Evolutionary conservation across 345 rosid genomes (phyloP).

Genomic region (Reutealis trisperma): DNA sequence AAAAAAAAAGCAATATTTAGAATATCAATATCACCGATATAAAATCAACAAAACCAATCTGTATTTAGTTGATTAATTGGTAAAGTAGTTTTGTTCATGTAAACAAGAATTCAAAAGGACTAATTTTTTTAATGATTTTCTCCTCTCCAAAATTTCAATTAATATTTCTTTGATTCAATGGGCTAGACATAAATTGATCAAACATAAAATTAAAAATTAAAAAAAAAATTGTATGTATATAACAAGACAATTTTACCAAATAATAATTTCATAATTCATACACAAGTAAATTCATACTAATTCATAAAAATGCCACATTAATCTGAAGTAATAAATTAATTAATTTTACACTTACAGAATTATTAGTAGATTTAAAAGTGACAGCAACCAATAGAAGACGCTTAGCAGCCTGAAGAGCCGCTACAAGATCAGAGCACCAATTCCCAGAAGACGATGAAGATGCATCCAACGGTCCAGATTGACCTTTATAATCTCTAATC

Average conservation of each 20-base stretch:
- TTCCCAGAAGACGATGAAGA: slow-evolving; percentile 28
- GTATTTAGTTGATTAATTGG: background rate
- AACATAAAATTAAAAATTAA: background rate
- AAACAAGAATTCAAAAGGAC: background rate
- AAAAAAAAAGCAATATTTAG: background rate
- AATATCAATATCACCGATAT: background rate
- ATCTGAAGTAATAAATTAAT: too few species aligned
- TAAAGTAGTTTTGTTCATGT: background rate
- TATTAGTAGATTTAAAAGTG: slow-evolving; percentile 33
- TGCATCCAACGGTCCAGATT: slow-evolving; percentile 20
- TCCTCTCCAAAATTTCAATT: background rate
- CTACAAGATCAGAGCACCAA: slow-evolving; percentile 70
- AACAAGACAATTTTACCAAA: background rate
- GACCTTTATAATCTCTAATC: slow-evolving; percentile 41
- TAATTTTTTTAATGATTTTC: background rate
- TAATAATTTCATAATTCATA: background rate
- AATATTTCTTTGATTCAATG: background rate
- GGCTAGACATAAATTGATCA: background rate
- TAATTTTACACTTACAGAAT: slow-evolving; percentile 51
- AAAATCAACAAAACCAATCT: background rate
- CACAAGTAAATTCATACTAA: background rate
- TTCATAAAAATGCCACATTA: background rate
- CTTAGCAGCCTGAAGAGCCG: slow-evolving; percentile 59
- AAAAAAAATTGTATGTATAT: background rate
- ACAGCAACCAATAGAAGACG: slow-evolving; percentile 52